Percentiles rank a stretch among this genome's conserved stretches.
These are phyloP conservation scores for Colletotrichum eremochloae DNA, from an alignment of 2,329 filamentous ascomycete genomes.

Conservation along the genomic window DNA sequence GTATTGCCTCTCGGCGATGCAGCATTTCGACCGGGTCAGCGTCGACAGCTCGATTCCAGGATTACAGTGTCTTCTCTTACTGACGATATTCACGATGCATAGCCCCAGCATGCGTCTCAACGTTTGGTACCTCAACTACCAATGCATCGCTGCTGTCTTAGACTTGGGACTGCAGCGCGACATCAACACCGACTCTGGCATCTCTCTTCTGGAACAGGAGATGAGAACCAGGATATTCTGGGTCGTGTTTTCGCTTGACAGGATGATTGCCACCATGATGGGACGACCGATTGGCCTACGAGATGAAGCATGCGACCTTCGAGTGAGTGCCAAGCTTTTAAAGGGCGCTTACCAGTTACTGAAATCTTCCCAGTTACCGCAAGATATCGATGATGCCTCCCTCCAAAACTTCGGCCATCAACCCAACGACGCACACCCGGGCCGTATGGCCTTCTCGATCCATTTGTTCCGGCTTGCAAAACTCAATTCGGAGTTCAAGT, in stretches of 20 bases:
- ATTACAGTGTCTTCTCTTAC: constrained; percentile 61
- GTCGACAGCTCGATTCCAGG: constrained; percentile 63
- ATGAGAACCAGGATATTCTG: constrained; percentile 69
- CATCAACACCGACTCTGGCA: constrained; percentile 55
- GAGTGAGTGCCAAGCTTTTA: constrained; percentile 51
- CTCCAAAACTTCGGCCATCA: constrained; percentile 26
- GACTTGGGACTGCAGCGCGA: constrained; percentile 66
- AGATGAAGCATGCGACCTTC: constrained; percentile 67
- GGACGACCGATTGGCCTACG: constrained; percentile 67
- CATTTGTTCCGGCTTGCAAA: constrained; percentile 62
- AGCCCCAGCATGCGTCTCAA: constrained; percentile 63
- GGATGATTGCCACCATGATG: constrained; percentile 67
- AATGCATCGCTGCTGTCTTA: constrained; percentile 64
- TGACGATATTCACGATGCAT: constrained; percentile 64
- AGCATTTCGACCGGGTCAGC: constrained; percentile 60
- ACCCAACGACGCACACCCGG: not conserved
- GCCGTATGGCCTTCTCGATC: constrained; percentile 54
- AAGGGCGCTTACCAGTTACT: constrained; percentile 30
- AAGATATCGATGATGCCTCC: constrained; percentile 46
- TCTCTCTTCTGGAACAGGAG: constrained; percentile 64
- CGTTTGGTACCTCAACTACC: constrained; percentile 68
- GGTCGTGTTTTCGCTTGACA: constrained; percentile 65
- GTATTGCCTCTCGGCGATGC: constrained; percentile 62
- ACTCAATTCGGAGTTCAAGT: constrained; percentile 70
- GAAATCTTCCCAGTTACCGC: constrained; percentile 47